Evolutionary conservation across 2,329 filamentous ascomycete genomes (phyloP).

Genomic region (Fusarium siculi): DNA sequence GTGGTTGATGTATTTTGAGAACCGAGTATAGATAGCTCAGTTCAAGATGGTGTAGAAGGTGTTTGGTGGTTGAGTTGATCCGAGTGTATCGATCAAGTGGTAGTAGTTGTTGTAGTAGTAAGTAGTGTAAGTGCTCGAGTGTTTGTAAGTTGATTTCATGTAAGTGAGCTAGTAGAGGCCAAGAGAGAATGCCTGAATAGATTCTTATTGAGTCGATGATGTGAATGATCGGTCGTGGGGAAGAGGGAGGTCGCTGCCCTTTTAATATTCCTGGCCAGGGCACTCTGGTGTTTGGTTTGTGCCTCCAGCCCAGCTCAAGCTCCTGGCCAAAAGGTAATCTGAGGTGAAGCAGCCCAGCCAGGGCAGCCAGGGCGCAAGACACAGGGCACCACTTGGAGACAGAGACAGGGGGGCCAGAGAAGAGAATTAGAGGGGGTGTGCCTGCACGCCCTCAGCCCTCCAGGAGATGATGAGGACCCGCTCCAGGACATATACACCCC

Average conservation of each 20-base stretch:
- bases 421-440: constrained; percentile 11
- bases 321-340: constrained; percentile 47
- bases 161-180: constrained; percentile 20
- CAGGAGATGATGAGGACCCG: constrained; percentile 31
- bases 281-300: constrained; percentile 48
- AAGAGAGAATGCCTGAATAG: constrained; percentile 31
- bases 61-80: constrained; percentile 17
- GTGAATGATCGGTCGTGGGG: constrained; percentile 35
- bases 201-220: constrained; percentile 41
- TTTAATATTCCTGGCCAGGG: constrained; percentile 45
- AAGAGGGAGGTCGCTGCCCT: constrained; percentile 46
- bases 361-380: constrained; percentile 43
- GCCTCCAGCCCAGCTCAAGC: constrained; percentile 36
- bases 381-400: constrained; percentile 41
- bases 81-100: constrained; percentile 21
- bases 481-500: constrained; percentile 13
- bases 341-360: constrained; percentile 46
- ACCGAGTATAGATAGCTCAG: constrained; percentile 40
- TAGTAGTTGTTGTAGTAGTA: constrained; percentile 1
- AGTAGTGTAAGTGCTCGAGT: constrained; percentile 20
- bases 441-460: constrained; percentile 23
- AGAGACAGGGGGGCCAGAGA: constrained; percentile 30
- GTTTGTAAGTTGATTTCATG: constrained; percentile 12
- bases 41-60: constrained; percentile 23
- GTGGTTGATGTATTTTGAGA: constrained; percentile 15